Conservation (phyloP, 306 rosid species). For the Dalbergia oliveri region DNA sequence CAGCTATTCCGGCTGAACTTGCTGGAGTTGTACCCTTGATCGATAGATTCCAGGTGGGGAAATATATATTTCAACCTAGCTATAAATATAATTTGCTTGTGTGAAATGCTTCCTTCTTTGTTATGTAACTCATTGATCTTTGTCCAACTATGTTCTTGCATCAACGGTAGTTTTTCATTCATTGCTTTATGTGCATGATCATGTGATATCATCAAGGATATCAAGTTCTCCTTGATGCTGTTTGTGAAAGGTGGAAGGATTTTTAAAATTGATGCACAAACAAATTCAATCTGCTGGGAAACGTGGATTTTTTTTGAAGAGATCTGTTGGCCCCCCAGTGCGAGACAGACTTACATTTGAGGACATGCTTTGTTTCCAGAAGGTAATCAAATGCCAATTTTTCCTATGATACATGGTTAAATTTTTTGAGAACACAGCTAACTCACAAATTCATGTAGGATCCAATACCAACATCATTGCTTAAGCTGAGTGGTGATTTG, state of each 20-base stretch:
- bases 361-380: slow-evolving; percentile 92
- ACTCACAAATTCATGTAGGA: slow-evolving; percentile 59
- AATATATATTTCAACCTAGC: slow-evolving; percentile 2
- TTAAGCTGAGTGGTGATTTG: slow-evolving; percentile 74
- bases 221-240: slow-evolving; percentile 9
- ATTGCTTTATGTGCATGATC: slow-evolving; percentile 26
- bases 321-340: slow-evolving; percentile 73
- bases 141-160: slow-evolving; percentile 34
- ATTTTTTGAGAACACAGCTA: slow-evolving; percentile 8
- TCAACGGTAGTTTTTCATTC: slow-evolving; percentile 16
- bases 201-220: slow-evolving; percentile 21
- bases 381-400: slow-evolving; percentile 56
- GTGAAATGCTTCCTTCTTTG: background rate
- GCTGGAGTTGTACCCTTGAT: slow-evolving; percentile 84
- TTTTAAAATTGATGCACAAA: slow-evolving; percentile 83
- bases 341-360: slow-evolving; percentile 78
- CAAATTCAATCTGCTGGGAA: slow-evolving; percentile 93
- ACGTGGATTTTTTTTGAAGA: slow-evolving; percentile 89
- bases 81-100: slow-evolving; percentile 7
- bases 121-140: slow-evolving; percentile 25
- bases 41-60: slow-evolving; percentile 80
- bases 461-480: slow-evolving; percentile 86
- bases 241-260: slow-evolving; percentile 76
- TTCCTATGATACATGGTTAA: background rate
- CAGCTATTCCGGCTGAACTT: slow-evolving; percentile 79